Base-by-base conservation (phyloP, 352 stramenopile species). In the Phytopythium cucurbitacearum region DNA sequence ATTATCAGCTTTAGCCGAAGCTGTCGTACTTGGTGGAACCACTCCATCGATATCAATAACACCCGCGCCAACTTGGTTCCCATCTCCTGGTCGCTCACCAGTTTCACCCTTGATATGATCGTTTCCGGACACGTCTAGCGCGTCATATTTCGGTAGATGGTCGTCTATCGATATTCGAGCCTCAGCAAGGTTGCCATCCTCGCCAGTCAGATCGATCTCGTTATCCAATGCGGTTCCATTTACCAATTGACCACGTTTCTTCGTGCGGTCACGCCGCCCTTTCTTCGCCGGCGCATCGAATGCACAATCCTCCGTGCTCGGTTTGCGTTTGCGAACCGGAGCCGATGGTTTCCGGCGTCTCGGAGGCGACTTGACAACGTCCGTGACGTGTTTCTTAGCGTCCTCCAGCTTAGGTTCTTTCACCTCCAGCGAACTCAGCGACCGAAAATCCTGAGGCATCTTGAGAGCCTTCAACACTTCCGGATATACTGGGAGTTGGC, bases 311-410 rank as follows among this genome's bases (percentile, higher is more conserved):
- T 76, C 62, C 5, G 56, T 51, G 12, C 62, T 74, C 4, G 62
- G 65, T 35, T 77, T 84, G n/a, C 70, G 62, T 16, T 80, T 80
- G n/a, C 58, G 56, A n/a, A 59, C 37, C 11, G 37, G 28, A 7
- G 38, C 49, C 32, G 52, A 34, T 3, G 33, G n/a, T 56, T 59
- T 69, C 16, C 43, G 13, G 60, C 51, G 60, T 39, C 42, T 28
- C 33, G 54, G 56, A 6, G 53, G 69, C 15, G 44, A 44, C 44
- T 47, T 62, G 0, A 33, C 34, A 32, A 41, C 38, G 13, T 40
- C 48, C 11, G 11, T 37, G 34, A 16, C 63, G 40, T 53, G 48
- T 5, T 34, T 9, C 15, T 48, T 8, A n/a, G 35, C 4, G 1
- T 45, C 13, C 3, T 44, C 38, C 13, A 56, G 53, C 21, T 48